Percentiles rank a stretch among this genome's conserved stretches.
phyloP scores from a whole-genome alignment of 148 eudicot genomes.

The Rhododendron vialii region DNA sequence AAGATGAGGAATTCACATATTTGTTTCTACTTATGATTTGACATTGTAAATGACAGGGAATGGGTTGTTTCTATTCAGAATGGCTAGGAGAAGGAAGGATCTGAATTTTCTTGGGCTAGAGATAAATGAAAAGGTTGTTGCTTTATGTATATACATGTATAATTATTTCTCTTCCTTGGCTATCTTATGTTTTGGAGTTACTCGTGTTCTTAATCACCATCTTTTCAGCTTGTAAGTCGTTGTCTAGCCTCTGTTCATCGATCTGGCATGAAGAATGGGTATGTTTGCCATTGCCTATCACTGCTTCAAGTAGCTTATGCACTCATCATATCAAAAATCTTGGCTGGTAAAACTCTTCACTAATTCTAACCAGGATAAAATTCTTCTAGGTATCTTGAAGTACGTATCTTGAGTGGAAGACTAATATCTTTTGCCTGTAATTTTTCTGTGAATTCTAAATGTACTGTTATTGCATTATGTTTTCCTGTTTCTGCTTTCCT shows the following conservation, averaged over 20 bases:
- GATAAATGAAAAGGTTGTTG: conserved; percentile 72
- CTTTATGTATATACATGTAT: background rate
- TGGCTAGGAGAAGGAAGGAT: conserved; percentile 57
- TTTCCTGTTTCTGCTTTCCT: background rate
- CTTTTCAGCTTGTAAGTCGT: conserved; percentile 63
- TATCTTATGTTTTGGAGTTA: conserved; percentile 5
- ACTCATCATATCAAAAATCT: background rate
- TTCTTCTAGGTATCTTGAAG: background rate
- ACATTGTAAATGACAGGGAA: conserved; percentile 48
- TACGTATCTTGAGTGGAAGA: background rate
- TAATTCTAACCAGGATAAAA: background rate
- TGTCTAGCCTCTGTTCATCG: conserved; percentile 43
- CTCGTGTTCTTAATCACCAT: background rate
- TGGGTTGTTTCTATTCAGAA: conserved; percentile 68
- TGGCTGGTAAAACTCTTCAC: background rate
- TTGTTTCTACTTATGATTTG: conserved; percentile 3
- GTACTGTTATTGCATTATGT: background rate
- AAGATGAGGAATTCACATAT: background rate
- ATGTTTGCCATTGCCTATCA: conserved; percentile 18
- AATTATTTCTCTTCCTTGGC: background rate
- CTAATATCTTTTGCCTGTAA: background rate
- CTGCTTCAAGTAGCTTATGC: background rate
- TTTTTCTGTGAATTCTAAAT: background rate
- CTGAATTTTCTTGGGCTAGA: conserved; percentile 78
- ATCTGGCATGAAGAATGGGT: conserved; percentile 52